Conservation (phyloP, 2,329 filamentous ascomycete genomes). For the Sporothrix sp. region DNA sequence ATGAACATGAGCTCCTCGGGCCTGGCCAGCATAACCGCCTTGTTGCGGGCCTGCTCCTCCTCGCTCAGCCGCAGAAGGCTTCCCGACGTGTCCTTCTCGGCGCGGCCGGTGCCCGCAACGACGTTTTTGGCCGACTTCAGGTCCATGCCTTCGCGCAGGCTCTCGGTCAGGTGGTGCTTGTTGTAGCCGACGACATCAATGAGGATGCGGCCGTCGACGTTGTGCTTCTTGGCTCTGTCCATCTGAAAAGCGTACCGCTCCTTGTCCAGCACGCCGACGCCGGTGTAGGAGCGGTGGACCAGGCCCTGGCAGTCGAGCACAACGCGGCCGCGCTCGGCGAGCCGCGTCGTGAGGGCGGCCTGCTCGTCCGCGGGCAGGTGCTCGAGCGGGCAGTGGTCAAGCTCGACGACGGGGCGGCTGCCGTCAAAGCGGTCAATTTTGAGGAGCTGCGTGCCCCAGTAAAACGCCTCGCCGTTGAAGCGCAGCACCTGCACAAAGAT, state of each 20-base stretch:
- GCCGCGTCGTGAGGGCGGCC: constrained; percentile 22
- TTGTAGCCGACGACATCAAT: constrained; percentile 34
- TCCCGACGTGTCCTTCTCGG: neutral
- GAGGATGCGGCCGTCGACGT: constrained; percentile 32
- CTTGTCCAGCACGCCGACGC: constrained; percentile 27
- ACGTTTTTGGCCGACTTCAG: constrained; percentile 21
- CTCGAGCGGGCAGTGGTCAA: constrained; percentile 30
- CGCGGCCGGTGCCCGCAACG: constrained; percentile 10
- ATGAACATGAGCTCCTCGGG: constrained; percentile 33
- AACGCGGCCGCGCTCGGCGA: constrained; percentile 29
- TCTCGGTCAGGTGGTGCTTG: constrained; percentile 30
- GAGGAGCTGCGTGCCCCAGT: constrained; percentile 29
- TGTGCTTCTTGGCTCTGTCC: constrained; percentile 27
- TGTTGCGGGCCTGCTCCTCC: constrained; percentile 31
- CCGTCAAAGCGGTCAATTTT: constrained; percentile 27
- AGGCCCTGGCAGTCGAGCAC: constrained; percentile 34
- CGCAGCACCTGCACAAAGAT: constrained; percentile 27
- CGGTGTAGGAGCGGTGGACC: constrained; percentile 32
- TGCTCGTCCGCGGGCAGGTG: constrained; percentile 24
- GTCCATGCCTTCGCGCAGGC: constrained; percentile 28
- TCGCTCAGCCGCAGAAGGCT: constrained; percentile 22
- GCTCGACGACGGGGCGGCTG: constrained; percentile 32
- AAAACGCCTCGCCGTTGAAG: constrained; percentile 33
- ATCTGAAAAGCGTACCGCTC: constrained; percentile 15
- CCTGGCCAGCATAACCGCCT: constrained; percentile 28